These are phyloP conservation scores for Fusarium compactum DNA, from an alignment of 2,329 filamentous ascomycete species.

Conservation along the genomic window DNA sequence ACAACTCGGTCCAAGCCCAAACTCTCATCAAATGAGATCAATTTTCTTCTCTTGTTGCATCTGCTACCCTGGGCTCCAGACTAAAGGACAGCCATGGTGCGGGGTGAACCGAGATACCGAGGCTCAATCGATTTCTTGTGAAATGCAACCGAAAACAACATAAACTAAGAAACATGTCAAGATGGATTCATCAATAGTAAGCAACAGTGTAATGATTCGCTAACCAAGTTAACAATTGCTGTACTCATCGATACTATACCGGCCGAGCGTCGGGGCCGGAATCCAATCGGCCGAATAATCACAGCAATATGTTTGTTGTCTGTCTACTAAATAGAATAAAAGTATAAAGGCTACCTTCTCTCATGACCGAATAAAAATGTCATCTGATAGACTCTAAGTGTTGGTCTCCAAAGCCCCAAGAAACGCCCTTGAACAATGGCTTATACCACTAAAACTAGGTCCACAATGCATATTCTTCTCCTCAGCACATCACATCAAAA, in stretches of 20 bases:
- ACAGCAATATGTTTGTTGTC: not conserved
- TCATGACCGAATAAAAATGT: not conserved
- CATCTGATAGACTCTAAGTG: not conserved
- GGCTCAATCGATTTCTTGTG: conserved; percentile 22
- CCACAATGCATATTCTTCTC: conserved; percentile 54
- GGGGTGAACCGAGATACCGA: conserved; percentile 45
- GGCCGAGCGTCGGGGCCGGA: conserved; percentile 42
- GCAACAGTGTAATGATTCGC: not conserved
- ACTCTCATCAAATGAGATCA: conserved; percentile 17
- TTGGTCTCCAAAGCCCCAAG: not conserved
- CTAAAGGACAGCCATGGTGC: conserved; percentile 21
- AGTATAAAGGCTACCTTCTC: not conserved
- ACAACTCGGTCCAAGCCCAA: conserved; percentile 25
- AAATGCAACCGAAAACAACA: not conserved
- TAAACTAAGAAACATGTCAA: not conserved
- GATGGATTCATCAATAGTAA: not conserved
- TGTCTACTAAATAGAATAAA: conserved; percentile 29
- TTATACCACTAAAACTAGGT: conserved; percentile 1
- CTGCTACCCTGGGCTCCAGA: conserved; percentile 29
- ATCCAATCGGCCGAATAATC: conserved; percentile 42
- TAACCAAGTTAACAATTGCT: not conserved
- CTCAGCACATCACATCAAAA: conserved; percentile 62
- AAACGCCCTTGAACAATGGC: not conserved
- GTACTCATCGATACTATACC: not conserved
- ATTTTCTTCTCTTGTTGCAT: conserved; percentile 4